Percentiles rank a stretch among this genome's conserved stretches.
These are phyloP conservation scores for Paxillus ammoniavirescens DNA, from an alignment of 768 basidiomycete species.

Conservation along the genomic window DNA sequence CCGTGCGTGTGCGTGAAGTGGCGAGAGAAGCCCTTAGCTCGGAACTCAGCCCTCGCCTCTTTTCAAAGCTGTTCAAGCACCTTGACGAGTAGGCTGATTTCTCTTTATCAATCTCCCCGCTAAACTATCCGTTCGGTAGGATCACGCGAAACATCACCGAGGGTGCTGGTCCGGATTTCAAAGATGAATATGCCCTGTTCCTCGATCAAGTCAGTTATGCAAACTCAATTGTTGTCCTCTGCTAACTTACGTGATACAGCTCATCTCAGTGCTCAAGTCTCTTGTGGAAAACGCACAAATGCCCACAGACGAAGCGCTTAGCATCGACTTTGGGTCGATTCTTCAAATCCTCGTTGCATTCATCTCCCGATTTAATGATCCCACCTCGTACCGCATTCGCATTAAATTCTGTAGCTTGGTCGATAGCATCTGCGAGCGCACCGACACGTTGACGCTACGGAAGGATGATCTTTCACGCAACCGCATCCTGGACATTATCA, in stretches of 20 bases:
- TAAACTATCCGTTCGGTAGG: slow-evolving; percentile 28
- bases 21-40: slow-evolving; percentile 78
- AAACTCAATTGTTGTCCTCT: not conserved
- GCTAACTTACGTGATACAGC: slow-evolving; percentile 41
- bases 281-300: slow-evolving; percentile 70
- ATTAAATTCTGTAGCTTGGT: slow-evolving; percentile 73
- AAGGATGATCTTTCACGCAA: slow-evolving; percentile 70
- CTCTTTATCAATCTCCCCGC: not conserved
- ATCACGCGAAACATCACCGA: slow-evolving; percentile 53
- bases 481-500: slow-evolving; percentile 69
- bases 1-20: slow-evolving; percentile 68
- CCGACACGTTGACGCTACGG: slow-evolving; percentile 59
- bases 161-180: slow-evolving; percentile 41
- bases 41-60: slow-evolving; percentile 72
- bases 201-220: slow-evolving; percentile 63
- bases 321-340: slow-evolving; percentile 60
- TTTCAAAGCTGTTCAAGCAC: slow-evolving; percentile 63
- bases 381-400: slow-evolving; percentile 60
- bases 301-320: slow-evolving; percentile 56
- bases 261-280: slow-evolving; percentile 71
- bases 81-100: slow-evolving; percentile 64
- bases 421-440: slow-evolving; percentile 63
- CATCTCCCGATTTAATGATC: slow-evolving; percentile 59
- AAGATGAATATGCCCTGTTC: slow-evolving; percentile 45
- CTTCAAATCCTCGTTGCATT: slow-evolving; percentile 61